A percentile compares a stretch with the other conserved stretches of the same genome.
Conservation (phyloP, 2,329 filamentous ascomycete species). For the Neospermospora avenae region DNA sequence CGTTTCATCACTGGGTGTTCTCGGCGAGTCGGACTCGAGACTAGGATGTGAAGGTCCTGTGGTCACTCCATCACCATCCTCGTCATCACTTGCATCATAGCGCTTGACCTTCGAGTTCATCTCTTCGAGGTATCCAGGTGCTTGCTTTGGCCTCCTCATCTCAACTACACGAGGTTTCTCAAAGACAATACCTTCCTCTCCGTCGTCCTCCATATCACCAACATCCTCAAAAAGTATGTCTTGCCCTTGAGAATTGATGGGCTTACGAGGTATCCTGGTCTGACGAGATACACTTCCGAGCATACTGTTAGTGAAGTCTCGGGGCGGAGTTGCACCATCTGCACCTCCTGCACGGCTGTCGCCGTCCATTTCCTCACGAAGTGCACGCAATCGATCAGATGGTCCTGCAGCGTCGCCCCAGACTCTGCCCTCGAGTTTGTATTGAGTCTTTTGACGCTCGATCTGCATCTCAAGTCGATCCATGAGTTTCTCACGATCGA, state of each 20-base stretch:
- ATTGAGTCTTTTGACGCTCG: conserved; percentile 95
- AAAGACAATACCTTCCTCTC: conserved; percentile 53
- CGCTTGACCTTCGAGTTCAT: conserved; percentile 73
- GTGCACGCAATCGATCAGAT: conserved; percentile 84
- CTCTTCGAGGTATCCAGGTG: conserved; percentile 60
- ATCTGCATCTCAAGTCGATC: conserved; percentile 91
- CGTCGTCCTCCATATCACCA: conserved; percentile 40
- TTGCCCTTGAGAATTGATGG: conserved; percentile 39
- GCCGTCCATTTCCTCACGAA: conserved; percentile 92
- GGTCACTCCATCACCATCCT: conserved; percentile 60
- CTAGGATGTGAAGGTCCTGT: conserved; percentile 75
- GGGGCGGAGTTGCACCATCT: conserved; percentile 46
- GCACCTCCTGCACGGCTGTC: conserved; percentile 40
- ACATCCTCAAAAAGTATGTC: conserved; percentile 36
- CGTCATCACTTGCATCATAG: conserved; percentile 53
- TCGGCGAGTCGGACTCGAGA: conserved; percentile 63
- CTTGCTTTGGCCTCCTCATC: conserved; percentile 66
- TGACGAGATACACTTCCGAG: conserved; percentile 68
- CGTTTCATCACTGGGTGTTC: conserved; percentile 43
- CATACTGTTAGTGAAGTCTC: conserved; percentile 67
- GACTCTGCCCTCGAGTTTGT: conserved; percentile 89
- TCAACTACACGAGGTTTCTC: conserved; percentile 76
- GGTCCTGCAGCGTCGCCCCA: conserved; percentile 82
- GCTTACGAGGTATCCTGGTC: conserved; percentile 54
- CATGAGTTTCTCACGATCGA: conserved; percentile 91